Evolutionary conservation across 192 early-diverging fungal genomes (phyloP), one percentile per base, ranked within the genome.

Genomic region (Rhizoclosmatium sp.): DNA sequence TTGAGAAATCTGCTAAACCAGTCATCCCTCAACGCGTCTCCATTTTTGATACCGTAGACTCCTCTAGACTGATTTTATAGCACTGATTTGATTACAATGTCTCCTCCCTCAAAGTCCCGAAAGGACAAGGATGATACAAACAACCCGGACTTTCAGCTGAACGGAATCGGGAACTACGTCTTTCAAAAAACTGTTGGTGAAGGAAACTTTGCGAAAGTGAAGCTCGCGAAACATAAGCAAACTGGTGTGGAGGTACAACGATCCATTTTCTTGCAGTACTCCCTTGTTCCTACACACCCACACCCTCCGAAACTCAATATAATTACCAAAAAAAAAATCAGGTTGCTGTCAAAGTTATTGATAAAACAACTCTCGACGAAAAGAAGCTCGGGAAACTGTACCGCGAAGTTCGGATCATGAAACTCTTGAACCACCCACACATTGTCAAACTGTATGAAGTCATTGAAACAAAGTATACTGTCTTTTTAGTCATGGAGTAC

Each of bases 181-280:
- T 90, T 99, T 74, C 89, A 96, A 64, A 97, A 99, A 86, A 98
- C 96, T 39, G 89, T 99, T 10, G 96, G 96, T 69, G 96, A 98
- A 85, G 97, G 96, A 65, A 97, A 99, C 88, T 98, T 98, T 87
- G 96, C 95, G 71, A 97, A 99, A 85, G 96, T 98, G 74, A 99
- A 99, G 85, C 89, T 98, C 14, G 96, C 94, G 2, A 91, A 94
- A 79, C 95, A 99, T 69, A 87, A 88, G 56, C 21, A 88, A 45
- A 89, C 88, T 19, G 86, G 86, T 10, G 82, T 78, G 2, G 88
- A 89, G 85, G 88, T 89, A 71, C 48, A 42, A 65, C 9, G 39
- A 12, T 60, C 0, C 39, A 40, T 40, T 79, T 23, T 80, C 19
- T 65, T n/a, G n/a, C n/a, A n/a, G n/a, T n/a, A n/a, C n/a, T 46